Evolutionary conservation across 345 rosid genomes (phyloP), one percentile per base, ranked within the genome.

Genomic region (Lepidium sativum): DNA sequence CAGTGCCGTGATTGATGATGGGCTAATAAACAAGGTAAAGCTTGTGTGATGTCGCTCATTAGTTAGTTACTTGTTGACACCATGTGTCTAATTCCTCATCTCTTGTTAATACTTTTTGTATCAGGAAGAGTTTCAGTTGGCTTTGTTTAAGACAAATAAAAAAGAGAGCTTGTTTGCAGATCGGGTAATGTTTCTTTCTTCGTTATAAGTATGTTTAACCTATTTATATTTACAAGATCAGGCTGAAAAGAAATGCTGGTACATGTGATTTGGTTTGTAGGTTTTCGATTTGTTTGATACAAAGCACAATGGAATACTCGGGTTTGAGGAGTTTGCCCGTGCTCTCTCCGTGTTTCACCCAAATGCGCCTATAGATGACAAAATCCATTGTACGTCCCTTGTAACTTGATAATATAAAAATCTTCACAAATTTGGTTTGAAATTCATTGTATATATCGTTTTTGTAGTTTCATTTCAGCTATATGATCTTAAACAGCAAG

Each of bases 331-430:
- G 80, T 94, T 94, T 80, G 97, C 97, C 6, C 96, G 92, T 66
- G 99, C 99, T 48, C 91, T 95, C 27, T 95, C 99, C 2, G 97
- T 95, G 39, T 95, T 95, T 70, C 99, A 95, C 79, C 99, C 97
- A 52, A 91, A 86, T 58, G 96, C 97, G 1, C 95, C 96, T 43
- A 84, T 85, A 61, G 99, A 95, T 4, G 97, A 88, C 59, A 95
- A 95, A 81, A 91, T 95, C 61, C 86, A 86, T 47, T 89, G 98
- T 89, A 81, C 15, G 86, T 74, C 40, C 50, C 7, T 12, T 11
- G 20, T 57, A 34, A 51, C 60, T 16, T 45, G 2, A 16, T 31
- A 48, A 3, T 18, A 39, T 29, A 12, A 4, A 6, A 16, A 8
- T 23, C 1, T 9, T 6, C 48, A 21, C 21, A 18, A 1, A 12